Conservation (phyloP, 768 basidiomycete species). For the Auriscalpium microsporum region DNA sequence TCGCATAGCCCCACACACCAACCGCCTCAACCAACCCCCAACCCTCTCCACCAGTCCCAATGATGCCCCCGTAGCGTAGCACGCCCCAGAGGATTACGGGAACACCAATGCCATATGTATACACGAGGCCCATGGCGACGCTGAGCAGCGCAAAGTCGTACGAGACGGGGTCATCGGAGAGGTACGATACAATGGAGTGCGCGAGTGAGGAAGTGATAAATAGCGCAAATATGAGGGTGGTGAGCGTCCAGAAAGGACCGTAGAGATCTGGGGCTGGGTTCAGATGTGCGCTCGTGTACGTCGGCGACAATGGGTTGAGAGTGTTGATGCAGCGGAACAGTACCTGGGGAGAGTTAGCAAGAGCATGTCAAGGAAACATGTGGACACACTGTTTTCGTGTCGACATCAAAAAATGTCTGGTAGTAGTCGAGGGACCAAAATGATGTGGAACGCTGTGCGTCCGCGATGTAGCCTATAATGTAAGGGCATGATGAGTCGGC, state of each 20-base stretch:
- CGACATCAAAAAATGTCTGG: conserved; percentile 82
- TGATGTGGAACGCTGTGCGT: conserved; percentile 38
- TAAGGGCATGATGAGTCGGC: not conserved
- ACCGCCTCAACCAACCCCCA: conserved; percentile 84
- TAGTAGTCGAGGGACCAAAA: conserved; percentile 79
- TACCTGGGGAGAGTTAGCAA: conserved; percentile 37
- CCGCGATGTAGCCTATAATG: conserved; percentile 53
- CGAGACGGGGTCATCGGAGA: conserved; percentile 59
- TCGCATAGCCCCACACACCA: conserved; percentile 72
- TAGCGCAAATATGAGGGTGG: conserved; percentile 86
- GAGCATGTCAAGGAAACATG: conserved; percentile 1
- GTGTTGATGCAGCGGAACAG: conserved; percentile 71
- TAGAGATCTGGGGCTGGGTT: conserved; percentile 66
- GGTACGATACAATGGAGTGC: conserved; percentile 79
- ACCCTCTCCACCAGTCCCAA: conserved; percentile 38
- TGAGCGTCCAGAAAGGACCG: conserved; percentile 97
- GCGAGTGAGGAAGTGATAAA: conserved; percentile 92
- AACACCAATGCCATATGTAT: conserved; percentile 76
- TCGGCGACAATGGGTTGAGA: conserved; percentile 60
- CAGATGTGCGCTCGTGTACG: conserved; percentile 55
- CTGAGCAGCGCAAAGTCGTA: conserved; percentile 85
- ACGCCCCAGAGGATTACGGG: conserved; percentile 81
- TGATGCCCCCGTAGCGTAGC: conserved; percentile 74
- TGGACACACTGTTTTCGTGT: conserved; percentile 56
- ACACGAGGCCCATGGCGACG: conserved; percentile 76